Percentiles rank a stretch among this genome's conserved stretches.
phyloP scores from a whole-genome alignment of 192 early-diverging fungal species.

The Podila clonocystis region DNA sequence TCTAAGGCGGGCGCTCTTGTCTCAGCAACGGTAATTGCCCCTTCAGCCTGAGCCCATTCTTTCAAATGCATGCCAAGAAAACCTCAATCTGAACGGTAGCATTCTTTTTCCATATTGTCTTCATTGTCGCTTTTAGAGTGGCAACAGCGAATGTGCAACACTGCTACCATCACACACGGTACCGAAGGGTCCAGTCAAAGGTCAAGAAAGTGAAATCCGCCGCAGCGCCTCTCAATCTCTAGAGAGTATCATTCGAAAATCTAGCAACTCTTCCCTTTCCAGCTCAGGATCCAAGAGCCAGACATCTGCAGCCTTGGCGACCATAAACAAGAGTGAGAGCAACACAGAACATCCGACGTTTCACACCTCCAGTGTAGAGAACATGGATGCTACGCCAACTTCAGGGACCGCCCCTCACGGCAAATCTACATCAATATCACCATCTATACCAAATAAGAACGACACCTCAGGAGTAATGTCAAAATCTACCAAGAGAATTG shows the following conservation, averaged over 20 bases:
- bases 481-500: not conserved
- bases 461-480: not conserved
- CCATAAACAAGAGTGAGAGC: not conserved
- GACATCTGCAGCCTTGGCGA: not conserved
- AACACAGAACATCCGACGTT: not conserved
- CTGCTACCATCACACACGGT: not conserved
- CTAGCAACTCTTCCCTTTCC: conserved; percentile 13
- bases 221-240: conserved; percentile 28
- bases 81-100: not conserved
- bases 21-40: conserved; percentile 16
- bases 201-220: not conserved
- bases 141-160: conserved; percentile 3
- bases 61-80: conserved; percentile 1
- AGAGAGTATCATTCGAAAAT: conserved; percentile 33
- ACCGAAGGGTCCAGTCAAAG: not conserved
- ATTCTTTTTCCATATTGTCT: no score
- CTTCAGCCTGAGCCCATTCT: not conserved
- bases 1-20: conserved; percentile 15
- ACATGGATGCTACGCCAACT: no score
- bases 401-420: not conserved
- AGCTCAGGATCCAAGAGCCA: not conserved
- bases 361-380: no score
- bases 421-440: not conserved
- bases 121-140: not conserved
- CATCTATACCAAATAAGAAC: not conserved